Percentiles rank a stretch among this genome's conserved stretches.
These are phyloP conservation scores for Solanum neorickii DNA, from an alignment of 257 asterid species.

Conservation along the genomic window DNA sequence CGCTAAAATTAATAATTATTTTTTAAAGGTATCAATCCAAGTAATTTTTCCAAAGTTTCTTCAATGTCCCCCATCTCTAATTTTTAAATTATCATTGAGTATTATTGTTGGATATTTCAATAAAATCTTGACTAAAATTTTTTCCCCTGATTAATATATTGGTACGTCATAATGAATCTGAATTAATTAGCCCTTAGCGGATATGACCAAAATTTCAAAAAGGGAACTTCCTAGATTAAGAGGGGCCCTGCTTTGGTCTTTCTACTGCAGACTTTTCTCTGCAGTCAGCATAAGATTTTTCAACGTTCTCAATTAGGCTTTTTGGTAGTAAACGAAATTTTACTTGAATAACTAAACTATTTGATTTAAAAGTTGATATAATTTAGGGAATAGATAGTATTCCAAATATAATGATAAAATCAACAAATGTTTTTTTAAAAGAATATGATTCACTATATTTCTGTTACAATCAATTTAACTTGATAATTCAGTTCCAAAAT, in stretches of 20 bases:
- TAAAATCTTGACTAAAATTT: not conserved
- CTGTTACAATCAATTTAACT: not conserved
- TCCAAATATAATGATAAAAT: not conserved
- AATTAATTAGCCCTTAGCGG: not conserved
- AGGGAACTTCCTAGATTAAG: too few species aligned
- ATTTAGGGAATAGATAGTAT: not conserved
- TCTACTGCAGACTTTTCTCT: not conserved
- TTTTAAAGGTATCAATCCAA: too few species aligned
- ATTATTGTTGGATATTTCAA: not conserved
- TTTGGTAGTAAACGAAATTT: not conserved
- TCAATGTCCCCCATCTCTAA: too few species aligned
- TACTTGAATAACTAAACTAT: not conserved
- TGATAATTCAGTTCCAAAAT: not conserved
- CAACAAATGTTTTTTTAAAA: not conserved
- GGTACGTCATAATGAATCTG: not conserved
- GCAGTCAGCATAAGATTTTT: not conserved
- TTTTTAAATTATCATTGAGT: not conserved
- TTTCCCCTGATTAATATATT: rapidly evolving
- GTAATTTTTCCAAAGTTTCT: too few species aligned
- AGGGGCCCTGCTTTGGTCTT: not conserved
- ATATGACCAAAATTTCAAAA: not conserved
- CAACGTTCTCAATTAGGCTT: not conserved
- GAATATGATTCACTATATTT: not conserved
- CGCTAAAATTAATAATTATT: too few species aligned
- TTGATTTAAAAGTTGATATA: not conserved